Base-by-base conservation (phyloP, 2,329 filamentous ascomycete species). In the Neonectria punicea region DNA sequence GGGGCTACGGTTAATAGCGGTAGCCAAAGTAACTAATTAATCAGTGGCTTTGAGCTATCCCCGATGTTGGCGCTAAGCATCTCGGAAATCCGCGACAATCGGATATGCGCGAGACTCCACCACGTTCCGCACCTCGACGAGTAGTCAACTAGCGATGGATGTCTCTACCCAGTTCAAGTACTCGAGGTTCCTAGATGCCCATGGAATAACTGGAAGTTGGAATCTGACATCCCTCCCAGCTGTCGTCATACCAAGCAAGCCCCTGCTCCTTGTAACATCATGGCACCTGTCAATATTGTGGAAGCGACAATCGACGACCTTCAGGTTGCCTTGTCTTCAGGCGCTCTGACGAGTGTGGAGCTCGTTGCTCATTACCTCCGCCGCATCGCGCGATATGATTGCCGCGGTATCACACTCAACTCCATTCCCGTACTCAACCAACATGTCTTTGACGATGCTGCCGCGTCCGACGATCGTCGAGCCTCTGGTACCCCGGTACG, bases 341-440 rank as follows among this genome's bases (percentile, higher is more conserved):
- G 69, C 16, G 20, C 18, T 3, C 47, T 74, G 3, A 76, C 69
- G 1, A 69, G 68, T 10, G 75, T 78, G 5, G 72, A 78, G 4
- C 72, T 79, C 3, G 70, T 69, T 7, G 64, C 74, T 0, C 63
- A 69, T 1, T 75, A 75, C 32, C 66, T 78, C 0, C 70, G 67
- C 14, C 72, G 76, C 1, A 69, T 77, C 10, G 72, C 67, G 1
- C 62, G 58, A 11, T 74, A 71, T 14, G 76, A 78, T 58, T 67
- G 67, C 5, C 69, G 70, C 9, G 73, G 73, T 1, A 65, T 67
- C 0, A 34, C 55, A 1, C 63, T 78, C 2, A 78, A 77, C 30
- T 73, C 76, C 4, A 66, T 77, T 1, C 72, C 70, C 22, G 30
- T 75, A 2, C 57, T 78, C n/a, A 78, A 76, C 34, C 56, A 46